Percentiles rank a stretch among this genome's conserved stretches.
These are phyloP conservation scores for Marsdenia floribunda DNA, from an alignment of 257 asterid species.

Conservation along the genomic window DNA sequence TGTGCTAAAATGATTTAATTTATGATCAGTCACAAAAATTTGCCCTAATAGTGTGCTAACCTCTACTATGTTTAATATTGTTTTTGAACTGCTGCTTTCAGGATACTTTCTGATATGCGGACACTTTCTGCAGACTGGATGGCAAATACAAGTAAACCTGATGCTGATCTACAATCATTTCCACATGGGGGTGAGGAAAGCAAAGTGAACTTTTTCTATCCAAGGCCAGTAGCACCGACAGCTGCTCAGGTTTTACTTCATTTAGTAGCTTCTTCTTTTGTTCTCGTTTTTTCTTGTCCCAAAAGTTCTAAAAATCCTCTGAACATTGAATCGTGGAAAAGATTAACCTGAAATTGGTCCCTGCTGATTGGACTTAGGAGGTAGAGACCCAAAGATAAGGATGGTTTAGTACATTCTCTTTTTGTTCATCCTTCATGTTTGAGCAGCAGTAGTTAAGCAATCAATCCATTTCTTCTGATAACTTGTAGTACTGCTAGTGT, in stretches of 20 bases:
- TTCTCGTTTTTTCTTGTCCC: not conserved
- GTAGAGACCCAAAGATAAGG: not conserved
- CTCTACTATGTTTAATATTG: not conserved
- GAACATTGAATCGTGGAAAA: not conserved
- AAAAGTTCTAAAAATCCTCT: not conserved
- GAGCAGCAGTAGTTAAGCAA: not conserved
- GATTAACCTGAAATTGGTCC: not conserved
- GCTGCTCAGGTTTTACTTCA: constrained; percentile 81
- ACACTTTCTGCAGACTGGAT: constrained; percentile 99
- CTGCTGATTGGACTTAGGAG: not conserved
- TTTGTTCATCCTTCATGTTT: not conserved
- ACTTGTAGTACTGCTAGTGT: not conserved
- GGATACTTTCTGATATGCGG: constrained; percentile 98
- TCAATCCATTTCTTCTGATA: not conserved
- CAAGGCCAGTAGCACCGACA: constrained; percentile 96
- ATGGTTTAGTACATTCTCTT: not conserved
- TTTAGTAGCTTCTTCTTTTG: constrained; percentile 5
- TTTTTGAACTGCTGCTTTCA: constrained; percentile 31
- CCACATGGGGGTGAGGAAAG: constrained; percentile 87
- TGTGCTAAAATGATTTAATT: not conserved
- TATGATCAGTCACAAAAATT: not conserved
- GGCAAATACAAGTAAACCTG: constrained; percentile 92
- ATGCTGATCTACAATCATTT: constrained; percentile 65
- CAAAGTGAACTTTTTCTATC: constrained; percentile 73
- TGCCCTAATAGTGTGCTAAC: not conserved